Evolutionary conservation across 1,139 yeast genomes (phyloP), one percentile per base, ranked within the genome.

Genomic region (Diutina scorzettiae): DNA sequence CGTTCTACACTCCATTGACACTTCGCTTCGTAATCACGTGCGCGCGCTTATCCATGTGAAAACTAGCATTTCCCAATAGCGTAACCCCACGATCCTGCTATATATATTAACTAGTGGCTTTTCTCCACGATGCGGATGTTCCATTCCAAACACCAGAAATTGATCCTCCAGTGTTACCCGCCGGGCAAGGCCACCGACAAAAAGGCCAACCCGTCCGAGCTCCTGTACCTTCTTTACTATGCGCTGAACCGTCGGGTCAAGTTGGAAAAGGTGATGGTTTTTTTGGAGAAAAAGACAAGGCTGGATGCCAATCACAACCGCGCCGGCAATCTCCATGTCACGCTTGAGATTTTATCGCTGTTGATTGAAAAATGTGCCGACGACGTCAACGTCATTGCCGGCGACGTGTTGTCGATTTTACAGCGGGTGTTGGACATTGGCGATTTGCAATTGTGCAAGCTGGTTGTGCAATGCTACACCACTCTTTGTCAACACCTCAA

Each of bases 161-260:
- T 89, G 53, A 84, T 91, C 37, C 73, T 83, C 44, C 95, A 84
- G 58, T 91, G 98, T 64, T 91, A 89, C 58, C 98, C 96, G 2
- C 76, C 93, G 1, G 96, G 97, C 2, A 72, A 85, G 48, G 81
- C 79, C 6, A 71, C 74, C 5, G 96, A 87, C 52, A 87, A 87
- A 62, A 81, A 82, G 52, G 95, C 98, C 9, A 89, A 89, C 58
- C 78, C 94, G 1, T 85, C 95, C 14, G 97, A 91, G 58, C 69
- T 93, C 42, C 82, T 95, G 46, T 87, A 87, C 57, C 69, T 91
- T 51, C 63, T 89, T 34, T 91, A 84, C 64, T 89, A 89, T 58
- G 96, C 95, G n/a, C 80, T 94, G 36, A 82, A 96, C 6, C 70
- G 97, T 51, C 69, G 96, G 46, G 80, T 86, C 36, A 91, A 91